Base-by-base conservation (phyloP, 257 asterid species). In the Lantana camara region DNA sequence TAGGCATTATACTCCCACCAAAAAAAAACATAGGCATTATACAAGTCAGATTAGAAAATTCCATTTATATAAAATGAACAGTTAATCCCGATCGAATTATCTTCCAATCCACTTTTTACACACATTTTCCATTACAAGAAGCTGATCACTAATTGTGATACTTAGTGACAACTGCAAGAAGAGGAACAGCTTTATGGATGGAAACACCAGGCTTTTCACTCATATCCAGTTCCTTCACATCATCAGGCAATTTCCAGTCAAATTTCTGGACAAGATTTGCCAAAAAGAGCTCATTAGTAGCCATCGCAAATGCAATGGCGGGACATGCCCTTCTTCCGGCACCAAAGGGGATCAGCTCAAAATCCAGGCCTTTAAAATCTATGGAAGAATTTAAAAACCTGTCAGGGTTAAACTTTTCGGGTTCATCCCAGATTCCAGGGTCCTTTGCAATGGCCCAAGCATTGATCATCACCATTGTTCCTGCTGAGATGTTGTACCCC, bases 361-460 rank as follows among this genome's bases (percentile, higher is more conserved):
- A 78, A 60, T 78, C 77, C 13, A 62, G 44, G n/a, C 83, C 75
- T 49, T 52, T 63, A 23, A n/a, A 59, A 27, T 79, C 78, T 1
- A 63, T 21, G 0, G 50, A 0, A 34, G 64, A 56, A 58, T 73
- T 46, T 17, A 83, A 38, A 64, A 83, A 83, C 42, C 90, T 70
- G 40, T 78, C 81, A 0, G 87, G 90, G 0, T 6, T 5, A 57
- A 80, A 83, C 34, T 68, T 58, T 14, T 80, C 85, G 0, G 87
- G 85, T 0, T 83, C 67, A 0, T 68, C 58, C 90, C 87, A 83
- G 6, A 1, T 22, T 0, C 19, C 32, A 1, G 83, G 74, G 42
- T 80, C 87, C 35, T 83, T 57, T 0, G 76, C 67, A 0, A 83
- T 75, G 12, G 85, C 61, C 79, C 79, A 76, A 19, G 75, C 76